Percentiles rank a stretch among this genome's conserved stretches.
phyloP scores from a whole-genome alignment of 1,284 basidiomycete species.

The Moesziomyces parantarcticus region DNA sequence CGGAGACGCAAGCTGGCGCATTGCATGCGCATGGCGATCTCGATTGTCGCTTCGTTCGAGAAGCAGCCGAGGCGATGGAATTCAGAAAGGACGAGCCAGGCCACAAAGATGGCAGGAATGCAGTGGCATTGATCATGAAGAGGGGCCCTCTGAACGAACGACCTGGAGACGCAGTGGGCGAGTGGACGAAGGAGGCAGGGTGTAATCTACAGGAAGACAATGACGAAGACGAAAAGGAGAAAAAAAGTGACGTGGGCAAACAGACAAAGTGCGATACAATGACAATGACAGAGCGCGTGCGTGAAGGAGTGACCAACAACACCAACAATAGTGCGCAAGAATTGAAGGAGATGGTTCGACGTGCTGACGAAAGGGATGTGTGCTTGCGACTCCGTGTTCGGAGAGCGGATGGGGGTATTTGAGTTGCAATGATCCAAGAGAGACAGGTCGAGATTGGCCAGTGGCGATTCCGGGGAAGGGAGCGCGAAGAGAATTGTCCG shows the following conservation, averaged over 20 bases:
- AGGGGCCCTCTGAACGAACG: conserved; percentile 7
- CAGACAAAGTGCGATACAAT: conserved; percentile 8
- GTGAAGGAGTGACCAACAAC: background rate
- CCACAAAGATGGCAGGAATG: background rate
- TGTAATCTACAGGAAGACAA: conserved; percentile 21
- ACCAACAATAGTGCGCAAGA: conserved; percentile 4
- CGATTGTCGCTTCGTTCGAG: too few relatives aligned
- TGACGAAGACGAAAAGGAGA: background rate
- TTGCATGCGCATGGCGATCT: too few relatives aligned
- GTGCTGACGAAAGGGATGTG: conserved; percentile 2
- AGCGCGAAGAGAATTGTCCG: conserved; percentile 4
- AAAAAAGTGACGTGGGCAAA: background rate
- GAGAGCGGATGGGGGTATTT: conserved; percentile 7
- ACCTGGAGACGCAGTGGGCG: conserved; percentile 11
- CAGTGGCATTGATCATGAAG: conserved; percentile 3
- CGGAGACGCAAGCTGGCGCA: too few relatives aligned
- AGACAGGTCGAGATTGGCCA: too few relatives aligned
- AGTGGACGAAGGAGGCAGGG: background rate
- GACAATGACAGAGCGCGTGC: conserved; percentile 1
- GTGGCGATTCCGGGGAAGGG: background rate
- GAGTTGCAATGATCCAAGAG: background rate
- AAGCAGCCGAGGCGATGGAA: too few relatives aligned
- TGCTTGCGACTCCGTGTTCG: background rate
- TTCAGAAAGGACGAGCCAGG: background rate
- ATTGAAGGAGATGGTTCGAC: background rate